phyloP scores from a whole-genome alignment of 2,329 filamentous ascomycete genomes.

The Calonectria pteridis region DNA sequence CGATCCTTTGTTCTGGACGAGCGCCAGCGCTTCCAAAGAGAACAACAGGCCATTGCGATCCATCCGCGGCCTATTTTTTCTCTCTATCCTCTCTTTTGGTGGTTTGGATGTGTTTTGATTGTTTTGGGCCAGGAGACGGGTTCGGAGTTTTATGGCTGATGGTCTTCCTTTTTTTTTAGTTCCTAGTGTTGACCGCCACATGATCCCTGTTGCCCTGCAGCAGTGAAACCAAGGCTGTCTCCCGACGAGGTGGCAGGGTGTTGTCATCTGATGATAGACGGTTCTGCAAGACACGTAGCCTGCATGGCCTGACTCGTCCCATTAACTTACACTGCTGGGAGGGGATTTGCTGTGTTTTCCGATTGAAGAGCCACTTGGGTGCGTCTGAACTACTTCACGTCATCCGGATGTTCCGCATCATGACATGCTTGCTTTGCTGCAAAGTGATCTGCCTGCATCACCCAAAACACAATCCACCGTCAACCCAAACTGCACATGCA shows the following conservation, averaged over 20 bases:
- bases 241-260: background rate
- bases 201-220: conserved; percentile 12
- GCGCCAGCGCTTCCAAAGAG: conserved; percentile 18
- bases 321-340: background rate
- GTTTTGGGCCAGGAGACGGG: background rate
- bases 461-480: background rate
- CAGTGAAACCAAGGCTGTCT: background rate
- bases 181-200: conserved; percentile 16
- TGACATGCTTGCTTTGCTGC: background rate
- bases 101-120: background rate
- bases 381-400: background rate
- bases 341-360: background rate
- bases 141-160: background rate
- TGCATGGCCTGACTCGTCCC: background rate
- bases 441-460: background rate
- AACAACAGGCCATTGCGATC: background rate
- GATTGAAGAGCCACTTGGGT: background rate
- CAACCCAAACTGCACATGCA: background rate
- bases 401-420: background rate
- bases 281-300: background rate
- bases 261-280: background rate
- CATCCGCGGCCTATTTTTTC: background rate
- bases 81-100: background rate
- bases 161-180: background rate
- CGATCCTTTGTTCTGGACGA: conserved; percentile 16